These are phyloP conservation scores for Candida hispaniensis DNA, from an alignment of 805 yeast genomes.

Conservation along the genomic window DNA sequence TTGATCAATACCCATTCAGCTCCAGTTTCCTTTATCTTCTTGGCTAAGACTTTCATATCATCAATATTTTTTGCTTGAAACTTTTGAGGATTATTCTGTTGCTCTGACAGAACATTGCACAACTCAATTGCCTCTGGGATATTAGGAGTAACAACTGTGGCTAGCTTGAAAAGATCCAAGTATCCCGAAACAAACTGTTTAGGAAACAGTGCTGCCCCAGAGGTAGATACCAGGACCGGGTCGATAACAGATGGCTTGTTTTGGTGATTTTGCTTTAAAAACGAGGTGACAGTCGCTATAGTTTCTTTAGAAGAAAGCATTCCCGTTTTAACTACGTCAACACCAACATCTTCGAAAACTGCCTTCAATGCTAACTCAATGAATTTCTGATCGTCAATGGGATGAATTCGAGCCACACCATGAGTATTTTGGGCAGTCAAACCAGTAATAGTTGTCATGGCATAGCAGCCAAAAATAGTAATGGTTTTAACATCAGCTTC, in stretches of 20 bases:
- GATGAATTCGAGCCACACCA: slow-evolving; percentile 33
- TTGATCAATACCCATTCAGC: slow-evolving; percentile 53
- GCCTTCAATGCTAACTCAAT: slow-evolving; percentile 42
- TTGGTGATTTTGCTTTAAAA: slow-evolving; percentile 28
- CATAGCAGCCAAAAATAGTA: slow-evolving; percentile 64
- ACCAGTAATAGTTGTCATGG: slow-evolving; percentile 65
- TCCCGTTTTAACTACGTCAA: slow-evolving; percentile 69
- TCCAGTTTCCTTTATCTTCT: slow-evolving; percentile 31
- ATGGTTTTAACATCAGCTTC: slow-evolving; percentile 82
- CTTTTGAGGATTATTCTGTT: slow-evolving; percentile 1
- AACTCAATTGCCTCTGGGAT: slow-evolving; percentile 49
- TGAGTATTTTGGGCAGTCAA: slow-evolving; percentile 67
- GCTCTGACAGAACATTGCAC: slow-evolving; percentile 18
- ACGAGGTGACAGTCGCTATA: slow-evolving; percentile 36
- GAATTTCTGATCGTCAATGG: slow-evolving; percentile 35
- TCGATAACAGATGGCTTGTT: slow-evolving; percentile 49
- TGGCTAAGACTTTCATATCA: slow-evolving; percentile 34
- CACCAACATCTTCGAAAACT: slow-evolving; percentile 48
- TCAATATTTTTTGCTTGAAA: slow-evolving; percentile 28
- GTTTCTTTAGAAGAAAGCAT: slow-evolving; percentile 50
- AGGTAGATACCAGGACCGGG: slow-evolving; percentile 76
- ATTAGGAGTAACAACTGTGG: slow-evolving; percentile 67
- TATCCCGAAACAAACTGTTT: slow-evolving; percentile 9
- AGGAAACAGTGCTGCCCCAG: slow-evolving; percentile 49
- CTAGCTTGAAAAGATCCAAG: slow-evolving; percentile 36